Conservation (phyloP, 441 rosid species). For the Bruguiera hainesii region DNA sequence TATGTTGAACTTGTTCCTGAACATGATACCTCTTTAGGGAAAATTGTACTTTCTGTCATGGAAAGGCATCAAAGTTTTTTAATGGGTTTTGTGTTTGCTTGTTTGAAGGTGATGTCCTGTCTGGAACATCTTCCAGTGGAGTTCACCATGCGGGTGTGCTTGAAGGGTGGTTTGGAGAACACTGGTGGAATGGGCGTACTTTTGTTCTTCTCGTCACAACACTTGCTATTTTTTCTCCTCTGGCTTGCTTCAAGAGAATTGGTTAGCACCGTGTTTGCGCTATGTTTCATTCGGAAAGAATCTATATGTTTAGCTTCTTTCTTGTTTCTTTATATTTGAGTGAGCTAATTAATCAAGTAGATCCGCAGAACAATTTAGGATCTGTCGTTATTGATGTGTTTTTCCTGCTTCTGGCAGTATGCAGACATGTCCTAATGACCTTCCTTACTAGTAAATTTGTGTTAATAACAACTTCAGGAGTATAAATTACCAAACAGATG, state of each 20-base stretch:
- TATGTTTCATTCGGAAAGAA: background rate
- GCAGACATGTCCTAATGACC: background rate
- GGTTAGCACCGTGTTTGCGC: slow-evolving; percentile 36
- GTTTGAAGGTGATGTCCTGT: slow-evolving; percentile 71
- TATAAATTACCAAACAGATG: background rate
- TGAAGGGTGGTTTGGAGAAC: slow-evolving; percentile 85
- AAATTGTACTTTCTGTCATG: background rate
- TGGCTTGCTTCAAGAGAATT: slow-evolving; percentile 79
- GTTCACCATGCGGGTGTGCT: slow-evolving; percentile 73
- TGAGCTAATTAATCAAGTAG: no score
- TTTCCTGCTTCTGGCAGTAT: background rate
- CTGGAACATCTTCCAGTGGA: slow-evolving; percentile 74
- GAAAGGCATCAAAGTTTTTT: background rate
- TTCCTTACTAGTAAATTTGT: background rate
- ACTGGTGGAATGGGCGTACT: slow-evolving; percentile 82
- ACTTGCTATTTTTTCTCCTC: slow-evolving; percentile 61
- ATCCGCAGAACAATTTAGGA: background rate
- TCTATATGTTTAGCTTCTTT: background rate
- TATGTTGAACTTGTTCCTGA: background rate
- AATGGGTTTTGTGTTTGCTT: slow-evolving; percentile 7
- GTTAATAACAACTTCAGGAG: background rate
- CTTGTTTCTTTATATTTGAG: background rate
- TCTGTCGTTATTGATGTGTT: background rate
- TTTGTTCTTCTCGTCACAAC: slow-evolving; percentile 58
- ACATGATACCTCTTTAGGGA: background rate